phyloP scores from a whole-genome alignment of 140 eudicot genomes.

The Oenanthe javanica region DNA sequence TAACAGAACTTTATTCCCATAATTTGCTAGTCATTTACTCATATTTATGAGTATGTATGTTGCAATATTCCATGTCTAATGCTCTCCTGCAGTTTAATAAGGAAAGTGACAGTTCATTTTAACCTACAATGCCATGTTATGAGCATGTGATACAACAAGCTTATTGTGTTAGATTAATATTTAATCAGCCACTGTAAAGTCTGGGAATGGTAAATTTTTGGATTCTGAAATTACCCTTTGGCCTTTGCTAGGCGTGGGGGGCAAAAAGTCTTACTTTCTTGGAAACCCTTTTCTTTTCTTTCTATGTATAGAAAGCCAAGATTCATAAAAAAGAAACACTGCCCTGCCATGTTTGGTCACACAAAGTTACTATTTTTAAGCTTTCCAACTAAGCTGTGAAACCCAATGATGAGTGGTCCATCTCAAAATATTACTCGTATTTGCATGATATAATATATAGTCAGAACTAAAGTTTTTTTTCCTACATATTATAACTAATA shows the following conservation, averaged over 20 bases:
- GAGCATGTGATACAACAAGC: neutral
- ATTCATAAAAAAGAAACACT: constrained; percentile 16
- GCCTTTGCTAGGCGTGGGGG: constrained; percentile 31
- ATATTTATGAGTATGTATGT: neutral
- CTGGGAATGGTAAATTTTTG: constrained; percentile 3
- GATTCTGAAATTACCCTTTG: constrained; percentile 30
- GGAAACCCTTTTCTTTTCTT: constrained; percentile 24
- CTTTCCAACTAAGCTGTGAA: constrained; percentile 1
- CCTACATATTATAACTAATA: too few species aligned
- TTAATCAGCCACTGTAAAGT: neutral
- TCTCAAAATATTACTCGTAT: neutral
- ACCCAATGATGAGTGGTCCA: constrained; percentile 15
- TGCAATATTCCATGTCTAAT: neutral
- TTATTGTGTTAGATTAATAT: neutral
- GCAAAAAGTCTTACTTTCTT: constrained; percentile 26
- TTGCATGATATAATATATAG: too few species aligned
- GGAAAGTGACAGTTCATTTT: neutral
- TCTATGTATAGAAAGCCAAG: constrained; percentile 33
- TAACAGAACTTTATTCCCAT: too few species aligned
- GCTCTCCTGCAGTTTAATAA: neutral
- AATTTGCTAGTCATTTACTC: too few species aligned
- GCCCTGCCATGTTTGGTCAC: neutral
- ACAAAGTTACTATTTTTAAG: neutral
- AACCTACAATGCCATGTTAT: neutral
- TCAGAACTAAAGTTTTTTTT: neutral